A percentile compares a stretch with the other conserved stretches of the same genome.
Evolutionary conservation across 306 rosid species (phyloP).

Genomic region (Pyrus bretschneideri): DNA sequence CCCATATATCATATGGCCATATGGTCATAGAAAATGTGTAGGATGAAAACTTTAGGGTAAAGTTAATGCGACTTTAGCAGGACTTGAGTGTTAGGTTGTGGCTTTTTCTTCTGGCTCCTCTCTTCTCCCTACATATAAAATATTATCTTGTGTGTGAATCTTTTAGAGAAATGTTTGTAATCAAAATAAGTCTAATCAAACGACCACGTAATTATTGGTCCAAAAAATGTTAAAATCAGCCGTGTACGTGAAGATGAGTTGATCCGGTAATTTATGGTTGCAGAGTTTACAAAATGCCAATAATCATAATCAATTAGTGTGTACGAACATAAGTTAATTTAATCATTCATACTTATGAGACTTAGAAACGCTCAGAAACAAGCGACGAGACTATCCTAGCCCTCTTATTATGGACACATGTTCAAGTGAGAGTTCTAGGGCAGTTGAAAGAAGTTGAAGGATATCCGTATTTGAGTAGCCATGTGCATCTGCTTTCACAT

Average conservation of each 20-base stretch:
- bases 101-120: neutral
- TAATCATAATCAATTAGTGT: too few relatives aligned
- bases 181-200: neutral
- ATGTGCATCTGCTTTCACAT: conserved; percentile 22
- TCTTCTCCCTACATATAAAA: neutral
- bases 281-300: too few relatives aligned
- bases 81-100: neutral
- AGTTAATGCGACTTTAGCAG: neutral
- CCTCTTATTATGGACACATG: neutral
- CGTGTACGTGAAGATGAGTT: too few relatives aligned
- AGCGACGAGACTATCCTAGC: neutral
- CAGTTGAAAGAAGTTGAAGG: conserved; percentile 1
- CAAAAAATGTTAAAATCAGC: too few relatives aligned
- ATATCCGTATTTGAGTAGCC: conserved; percentile 11
- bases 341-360: neutral
- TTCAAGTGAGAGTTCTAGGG: neutral
- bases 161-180: neutral
- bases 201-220: too few relatives aligned
- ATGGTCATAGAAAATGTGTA: neutral
- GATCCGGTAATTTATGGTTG: neutral
- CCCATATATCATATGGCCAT: conserved; percentile 16
- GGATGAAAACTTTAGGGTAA: neutral
- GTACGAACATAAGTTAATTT: too few relatives aligned
- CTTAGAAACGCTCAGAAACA: too few relatives aligned
- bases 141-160: neutral